A percentile compares a stretch with the other conserved stretches of the same genome.
Evolutionary conservation across 1,284 basidiomycete species (phyloP).

Genomic region (Lignosus rhinocerotis): DNA sequence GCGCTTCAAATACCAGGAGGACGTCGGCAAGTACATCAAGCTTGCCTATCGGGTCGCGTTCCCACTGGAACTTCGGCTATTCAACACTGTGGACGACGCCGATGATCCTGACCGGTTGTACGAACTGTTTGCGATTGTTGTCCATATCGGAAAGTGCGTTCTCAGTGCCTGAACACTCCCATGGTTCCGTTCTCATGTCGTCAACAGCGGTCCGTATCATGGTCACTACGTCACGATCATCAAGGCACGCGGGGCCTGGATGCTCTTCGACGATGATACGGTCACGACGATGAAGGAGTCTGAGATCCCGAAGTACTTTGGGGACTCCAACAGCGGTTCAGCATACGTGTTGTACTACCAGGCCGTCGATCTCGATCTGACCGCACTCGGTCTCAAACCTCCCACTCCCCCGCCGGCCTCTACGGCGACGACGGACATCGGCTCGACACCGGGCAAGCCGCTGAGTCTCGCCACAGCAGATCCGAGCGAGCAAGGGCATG

Average conservation of each 20-base stretch:
- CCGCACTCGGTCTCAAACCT: conserved; percentile 63
- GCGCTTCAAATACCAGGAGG: conserved; percentile 84
- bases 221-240: conserved; percentile 97
- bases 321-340: conserved; percentile 85
- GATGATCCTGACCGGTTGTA: conserved; percentile 89
- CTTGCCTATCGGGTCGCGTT: conserved; percentile 96
- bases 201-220: conserved; percentile 85
- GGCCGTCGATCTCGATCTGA: conserved; percentile 80
- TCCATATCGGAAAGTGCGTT: conserved; percentile 94
- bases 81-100: conserved; percentile 95
- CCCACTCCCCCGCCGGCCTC: conserved; percentile 26
- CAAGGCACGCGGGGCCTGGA: conserved; percentile 84
- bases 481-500: conserved; percentile 12
- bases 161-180: neutral
- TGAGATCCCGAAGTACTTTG: conserved; percentile 94
- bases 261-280: conserved; percentile 94
- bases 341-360: conserved; percentile 99
- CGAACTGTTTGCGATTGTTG: conserved; percentile 93
- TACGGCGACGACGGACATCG: conserved; percentile 19
- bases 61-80: conserved; percentile 89
- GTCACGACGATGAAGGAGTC: conserved; percentile 86
- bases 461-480: conserved; percentile 20
- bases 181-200: conserved; percentile 6
- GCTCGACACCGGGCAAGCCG: conserved; percentile 25
- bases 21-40: conserved; percentile 96